phyloP scores from a whole-genome alignment of 768 basidiomycete genomes.

The Kwoniella botswanensis region DNA sequence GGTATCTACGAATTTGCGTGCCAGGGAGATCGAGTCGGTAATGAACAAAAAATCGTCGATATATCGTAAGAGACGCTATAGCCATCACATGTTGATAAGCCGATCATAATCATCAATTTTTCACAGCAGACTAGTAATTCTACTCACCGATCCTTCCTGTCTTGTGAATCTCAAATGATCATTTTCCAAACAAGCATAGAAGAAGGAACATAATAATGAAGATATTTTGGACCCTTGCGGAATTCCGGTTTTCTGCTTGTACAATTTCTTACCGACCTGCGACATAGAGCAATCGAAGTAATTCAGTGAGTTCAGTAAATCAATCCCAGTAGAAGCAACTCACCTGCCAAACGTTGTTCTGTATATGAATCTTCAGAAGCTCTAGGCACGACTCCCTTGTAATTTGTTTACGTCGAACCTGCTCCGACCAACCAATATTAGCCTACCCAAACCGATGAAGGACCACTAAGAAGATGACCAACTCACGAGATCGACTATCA shows the following conservation, averaged over 20 bases:
- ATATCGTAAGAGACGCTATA: slow-evolving; percentile 75
- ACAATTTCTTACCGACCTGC: slow-evolving; percentile 40
- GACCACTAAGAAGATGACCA: not conserved
- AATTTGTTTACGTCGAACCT: slow-evolving; percentile 66
- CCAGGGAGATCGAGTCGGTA: slow-evolving; percentile 69
- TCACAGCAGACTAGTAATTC: too few species aligned
- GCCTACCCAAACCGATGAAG: not conserved
- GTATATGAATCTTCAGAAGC: slow-evolving; percentile 86
- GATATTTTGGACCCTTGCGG: slow-evolving; percentile 98
- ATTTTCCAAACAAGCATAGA: slow-evolving; percentile 88
- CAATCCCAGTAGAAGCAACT: slow-evolving; percentile 2
- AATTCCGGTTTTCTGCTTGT: slow-evolving; percentile 89
- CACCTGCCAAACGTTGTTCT: slow-evolving; percentile 89
- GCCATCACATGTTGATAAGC: not conserved
- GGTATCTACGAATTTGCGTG: slow-evolving; percentile 70
- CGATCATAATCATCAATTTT: too few species aligned
- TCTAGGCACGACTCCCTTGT: slow-evolving; percentile 69
- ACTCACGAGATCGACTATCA: slow-evolving; percentile 82
- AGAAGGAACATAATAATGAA: slow-evolving; percentile 86
- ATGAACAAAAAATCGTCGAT: slow-evolving; percentile 96
- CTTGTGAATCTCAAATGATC: slow-evolving; percentile 63
- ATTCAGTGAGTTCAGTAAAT: not conserved
- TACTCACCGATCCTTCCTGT: slow-evolving; percentile 69
- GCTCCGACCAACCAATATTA: not conserved
- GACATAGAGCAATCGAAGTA: not conserved